Conservation (phyloP, 2,329 filamentous ascomycete species). For the Hysterium pulicare region DNA sequence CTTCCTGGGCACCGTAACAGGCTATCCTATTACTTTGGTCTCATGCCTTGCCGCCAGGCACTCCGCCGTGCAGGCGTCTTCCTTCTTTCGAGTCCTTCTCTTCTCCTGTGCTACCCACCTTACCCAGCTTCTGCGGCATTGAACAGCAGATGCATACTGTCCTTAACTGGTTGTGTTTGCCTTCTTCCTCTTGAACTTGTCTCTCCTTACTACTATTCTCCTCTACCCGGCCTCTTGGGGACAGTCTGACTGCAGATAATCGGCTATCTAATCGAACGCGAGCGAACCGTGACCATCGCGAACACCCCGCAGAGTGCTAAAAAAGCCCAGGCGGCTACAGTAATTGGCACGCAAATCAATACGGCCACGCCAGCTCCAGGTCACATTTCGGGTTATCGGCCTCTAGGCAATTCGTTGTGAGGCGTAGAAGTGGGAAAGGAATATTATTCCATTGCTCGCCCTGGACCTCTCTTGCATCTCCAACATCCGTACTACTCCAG, state of each 20-base stretch:
- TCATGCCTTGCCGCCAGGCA: background rate
- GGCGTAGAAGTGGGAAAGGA: background rate
- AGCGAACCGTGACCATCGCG: background rate
- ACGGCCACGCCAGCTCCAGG: background rate
- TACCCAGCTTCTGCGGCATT: conserved; percentile 14
- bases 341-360: conserved; percentile 6
- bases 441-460: conserved; percentile 2
- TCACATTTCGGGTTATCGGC: background rate
- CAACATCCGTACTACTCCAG: background rate
- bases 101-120: conserved; percentile 4
- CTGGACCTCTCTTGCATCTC: background rate
- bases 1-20: too few species aligned
- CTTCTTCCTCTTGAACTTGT: conserved; percentile 12
- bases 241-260: background rate
- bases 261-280: conserved; percentile 6
- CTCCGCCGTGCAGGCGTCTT: conserved; percentile 3
- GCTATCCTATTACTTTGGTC: too few species aligned
- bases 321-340: conserved; percentile 9
- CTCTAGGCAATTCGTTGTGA: background rate
- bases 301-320: conserved; percentile 3
- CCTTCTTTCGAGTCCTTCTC: conserved; percentile 2
- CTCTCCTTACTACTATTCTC: background rate
- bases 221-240: conserved; percentile 1
- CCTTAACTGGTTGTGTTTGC: conserved; percentile 18
- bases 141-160: conserved; percentile 6